Conservation (phyloP, 2,329 filamentous ascomycete genomes). For the Cercospora nicotianae region DNA sequence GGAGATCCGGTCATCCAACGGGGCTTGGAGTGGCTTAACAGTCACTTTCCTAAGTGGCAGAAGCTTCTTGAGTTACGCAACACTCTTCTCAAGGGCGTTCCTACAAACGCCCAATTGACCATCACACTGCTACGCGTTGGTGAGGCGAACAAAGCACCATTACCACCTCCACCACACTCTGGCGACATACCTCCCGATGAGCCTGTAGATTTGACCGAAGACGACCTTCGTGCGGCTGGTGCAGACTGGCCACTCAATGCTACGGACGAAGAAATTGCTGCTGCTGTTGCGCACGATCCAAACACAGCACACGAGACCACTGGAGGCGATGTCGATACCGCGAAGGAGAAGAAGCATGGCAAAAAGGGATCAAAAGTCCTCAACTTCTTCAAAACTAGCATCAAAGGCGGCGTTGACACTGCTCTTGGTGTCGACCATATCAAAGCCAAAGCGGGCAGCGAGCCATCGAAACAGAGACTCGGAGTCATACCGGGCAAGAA, state of each 20-base stretch:
- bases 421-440: constrained; percentile 69
- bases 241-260: constrained; percentile 61
- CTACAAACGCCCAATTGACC: constrained; percentile 81
- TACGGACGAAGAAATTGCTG: constrained; percentile 63
- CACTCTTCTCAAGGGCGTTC: constrained; percentile 75
- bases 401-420: constrained; percentile 71
- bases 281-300: constrained; percentile 55
- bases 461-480: constrained; percentile 67
- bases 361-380: constrained; percentile 56
- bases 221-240: constrained; percentile 54
- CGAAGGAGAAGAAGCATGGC: constrained; percentile 51
- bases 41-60: constrained; percentile 68
- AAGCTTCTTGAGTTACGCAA: constrained; percentile 72
- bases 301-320: constrained; percentile 51
- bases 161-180: constrained; percentile 61
- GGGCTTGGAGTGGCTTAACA: constrained; percentile 60
- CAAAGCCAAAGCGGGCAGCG: constrained; percentile 63
- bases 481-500: constrained; percentile 61
- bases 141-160: constrained; percentile 75
- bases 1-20: constrained; percentile 70
- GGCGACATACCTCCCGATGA: constrained; percentile 48
- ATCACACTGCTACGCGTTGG: constrained; percentile 78
- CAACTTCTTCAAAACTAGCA: constrained; percentile 66
- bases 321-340: constrained; percentile 55
- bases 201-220: constrained; percentile 52